Evolutionary conservation across 108 stramenopile genomes (phyloP).

Genomic region (Discostella pseudostelligera): DNA sequence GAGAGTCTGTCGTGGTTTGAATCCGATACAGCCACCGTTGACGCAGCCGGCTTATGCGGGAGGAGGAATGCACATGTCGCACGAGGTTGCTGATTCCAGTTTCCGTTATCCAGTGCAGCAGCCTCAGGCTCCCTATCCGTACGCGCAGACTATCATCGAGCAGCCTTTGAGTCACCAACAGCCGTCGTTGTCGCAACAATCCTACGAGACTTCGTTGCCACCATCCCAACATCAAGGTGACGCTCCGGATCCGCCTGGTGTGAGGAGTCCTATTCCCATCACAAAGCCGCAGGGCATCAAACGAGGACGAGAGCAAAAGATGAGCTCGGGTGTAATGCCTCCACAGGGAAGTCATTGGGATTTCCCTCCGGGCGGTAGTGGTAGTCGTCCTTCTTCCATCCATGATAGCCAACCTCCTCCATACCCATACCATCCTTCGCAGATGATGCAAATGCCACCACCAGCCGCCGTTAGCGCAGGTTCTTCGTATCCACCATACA

Average conservation of each 20-base stretch:
- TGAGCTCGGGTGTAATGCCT: not conserved
- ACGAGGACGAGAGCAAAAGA: not conserved
- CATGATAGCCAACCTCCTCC: slow-evolving; percentile 1
- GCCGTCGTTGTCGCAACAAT: slow-evolving; percentile 2
- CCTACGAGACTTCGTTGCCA: not conserved
- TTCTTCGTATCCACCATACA: not conserved
- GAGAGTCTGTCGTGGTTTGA: slow-evolving; percentile 41
- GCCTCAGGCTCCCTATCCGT: slow-evolving; percentile 3
- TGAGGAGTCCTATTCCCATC: slow-evolving; percentile 2
- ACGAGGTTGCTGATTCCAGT: not conserved
- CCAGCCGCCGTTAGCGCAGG: not conserved
- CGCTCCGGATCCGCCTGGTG: slow-evolving; percentile 13
- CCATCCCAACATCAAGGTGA: not conserved
- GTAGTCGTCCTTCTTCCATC: not conserved
- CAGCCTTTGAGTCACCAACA: slow-evolving; percentile 1
- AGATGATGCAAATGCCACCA: slow-evolving; percentile 6
- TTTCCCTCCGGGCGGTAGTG: slow-evolving; percentile 11
- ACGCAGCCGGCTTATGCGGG: not conserved
- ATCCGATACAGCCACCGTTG: too few species aligned
- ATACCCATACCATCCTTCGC: slow-evolving; percentile 14
- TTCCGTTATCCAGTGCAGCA: slow-evolving; percentile 10
- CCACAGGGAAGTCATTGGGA: slow-evolving; percentile 4
- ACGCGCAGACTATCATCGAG: not conserved
- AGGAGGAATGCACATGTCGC: slow-evolving; percentile 7
- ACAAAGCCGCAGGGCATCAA: not conserved